Evolutionary conservation across 805 yeast species (phyloP), one percentile per base, ranked within the genome.

Genomic region (Metschnikowia kunwiensis): DNA sequence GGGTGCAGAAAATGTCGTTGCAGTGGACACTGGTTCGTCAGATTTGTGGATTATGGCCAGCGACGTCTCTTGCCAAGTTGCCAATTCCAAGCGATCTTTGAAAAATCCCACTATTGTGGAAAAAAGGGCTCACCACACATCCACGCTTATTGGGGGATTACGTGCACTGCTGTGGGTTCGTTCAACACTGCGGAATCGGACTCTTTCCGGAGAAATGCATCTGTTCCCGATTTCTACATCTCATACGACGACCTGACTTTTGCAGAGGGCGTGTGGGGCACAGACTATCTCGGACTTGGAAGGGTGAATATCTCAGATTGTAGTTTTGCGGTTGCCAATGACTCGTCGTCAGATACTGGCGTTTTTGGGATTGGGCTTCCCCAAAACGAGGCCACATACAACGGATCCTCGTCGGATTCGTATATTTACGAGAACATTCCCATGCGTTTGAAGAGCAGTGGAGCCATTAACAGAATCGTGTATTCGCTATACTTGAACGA

Each of bases 361-460:
- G 89, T 86, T 16, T 59, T 85, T 27, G 88, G 89, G 18, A 76
- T 85, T 43, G 91, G 91, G 8, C 65, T 82, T 32, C 61, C 75
- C 5, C 83, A 78, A 9, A 67, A 84, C 34, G 95, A 88, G 58
- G 66, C 75, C 4, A 82, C 89, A 1, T 55, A 49, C 24, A 30
- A 41, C 3, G 31, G 30, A 14, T 13, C 13, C 22, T 31, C 41
- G 20, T 39, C 42, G 2, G 22, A 10, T 10, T 7, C 18, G 24
- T 29, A 13, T 12, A 31, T 26, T 21, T 86, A 86, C 58, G 68
- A 73, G 35, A 86, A 86, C 57, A 60, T 86, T 37, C 95, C 95
- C 0, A 44, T 68, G 38, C 72, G 72, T 41, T 58, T 86, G 65
- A 78, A 70, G 33, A 53, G 63, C 22, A 72, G 74, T 36, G 89